Base-by-base conservation (phyloP, 2,329 filamentous ascomycete species). In the Epichloe gansuensis region DNA sequence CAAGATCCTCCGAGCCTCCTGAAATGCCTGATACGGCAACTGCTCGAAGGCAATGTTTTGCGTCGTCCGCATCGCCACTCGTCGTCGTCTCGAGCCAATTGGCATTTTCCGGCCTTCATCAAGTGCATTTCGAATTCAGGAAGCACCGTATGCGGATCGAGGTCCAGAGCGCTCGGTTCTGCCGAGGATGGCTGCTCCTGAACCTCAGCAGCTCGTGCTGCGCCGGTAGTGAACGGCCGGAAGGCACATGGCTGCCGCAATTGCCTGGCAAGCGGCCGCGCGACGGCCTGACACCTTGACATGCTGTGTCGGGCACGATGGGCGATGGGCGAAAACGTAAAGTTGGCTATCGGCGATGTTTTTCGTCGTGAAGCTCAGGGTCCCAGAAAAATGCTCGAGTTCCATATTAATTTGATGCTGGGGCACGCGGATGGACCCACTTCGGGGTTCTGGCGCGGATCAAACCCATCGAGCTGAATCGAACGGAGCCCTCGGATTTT, bases 1-100 rank as follows among this genome's bases (percentile, higher is more conserved):
- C 52, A 98, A 74, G 48, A 97, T 71, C 66, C 89, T 88, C 57
- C 91, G 82, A 42, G 93, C 93, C 72, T 96, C 91, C 71, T 98
- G 93, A 74, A 97, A 98, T 70, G 88, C 93, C 76, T 97, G 91
- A 72, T 94, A 98, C 17, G 93, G 93, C 59, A 98, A 75, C 66
- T 91, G 86, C 73, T 95, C 89, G 65, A 98, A 96, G 28, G 91
- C 89, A 48, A 95, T 73, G 62, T 85, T 78, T 56, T 77, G 71
- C 39, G 73, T 78, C 61, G 73, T 80, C 62, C 77, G 81, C 55
- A 91, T 68, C 31, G 86, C 86, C 31, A 82, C 80, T 65, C 91
- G 85, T 57, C 91, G 85, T 75, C 91, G 82, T 61, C 91, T 83
- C 46, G 90, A 95, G 49, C 91, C 91, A 61, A 95, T 75, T 50